These are phyloP conservation scores for Pythium sp. DNA, from an alignment of 352 stramenopile species.

Conservation along the genomic window DNA sequence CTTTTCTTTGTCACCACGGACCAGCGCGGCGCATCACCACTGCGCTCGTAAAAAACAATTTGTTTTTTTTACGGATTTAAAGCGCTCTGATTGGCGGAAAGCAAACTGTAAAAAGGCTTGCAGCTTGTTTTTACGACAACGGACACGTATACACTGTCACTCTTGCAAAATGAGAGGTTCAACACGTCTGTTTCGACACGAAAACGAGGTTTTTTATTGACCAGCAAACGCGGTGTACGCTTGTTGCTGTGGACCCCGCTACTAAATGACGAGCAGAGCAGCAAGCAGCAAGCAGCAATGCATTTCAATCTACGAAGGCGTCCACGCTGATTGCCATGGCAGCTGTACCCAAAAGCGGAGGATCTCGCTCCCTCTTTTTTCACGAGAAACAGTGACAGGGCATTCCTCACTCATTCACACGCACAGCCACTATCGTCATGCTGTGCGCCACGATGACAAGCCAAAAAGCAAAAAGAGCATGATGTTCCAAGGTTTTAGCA, in stretches of 20 bases:
- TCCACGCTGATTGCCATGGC: background rate
- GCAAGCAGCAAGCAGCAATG: background rate
- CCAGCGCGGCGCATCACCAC: slow-evolving; percentile 7
- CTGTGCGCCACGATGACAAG: background rate
- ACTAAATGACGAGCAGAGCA: background rate
- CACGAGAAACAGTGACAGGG: background rate
- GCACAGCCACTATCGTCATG: background rate
- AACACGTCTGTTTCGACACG: slow-evolving; percentile 1
- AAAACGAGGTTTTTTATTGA: background rate
- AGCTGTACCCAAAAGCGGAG: too few species aligned
- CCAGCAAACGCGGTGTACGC: too few species aligned
- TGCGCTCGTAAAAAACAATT: background rate
- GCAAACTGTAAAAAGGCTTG: background rate
- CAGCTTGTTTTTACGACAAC: slow-evolving; percentile 6
- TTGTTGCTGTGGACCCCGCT: too few species aligned
- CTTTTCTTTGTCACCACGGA: slow-evolving; percentile 14
- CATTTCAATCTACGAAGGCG: too few species aligned
- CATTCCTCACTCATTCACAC: background rate
- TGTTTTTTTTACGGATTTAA: slow-evolving; percentile 3
- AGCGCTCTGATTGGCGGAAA: slow-evolving; percentile 1
- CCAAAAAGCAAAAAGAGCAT: background rate
- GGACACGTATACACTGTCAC: slow-evolving; percentile 14
- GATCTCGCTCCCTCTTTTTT: background rate
- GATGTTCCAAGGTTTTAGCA: background rate
- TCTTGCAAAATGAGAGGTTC: slow-evolving; percentile 6